Evolutionary conservation across 1,139 yeast species (phyloP).

Genomic region (Ashbya aceris): DNA sequence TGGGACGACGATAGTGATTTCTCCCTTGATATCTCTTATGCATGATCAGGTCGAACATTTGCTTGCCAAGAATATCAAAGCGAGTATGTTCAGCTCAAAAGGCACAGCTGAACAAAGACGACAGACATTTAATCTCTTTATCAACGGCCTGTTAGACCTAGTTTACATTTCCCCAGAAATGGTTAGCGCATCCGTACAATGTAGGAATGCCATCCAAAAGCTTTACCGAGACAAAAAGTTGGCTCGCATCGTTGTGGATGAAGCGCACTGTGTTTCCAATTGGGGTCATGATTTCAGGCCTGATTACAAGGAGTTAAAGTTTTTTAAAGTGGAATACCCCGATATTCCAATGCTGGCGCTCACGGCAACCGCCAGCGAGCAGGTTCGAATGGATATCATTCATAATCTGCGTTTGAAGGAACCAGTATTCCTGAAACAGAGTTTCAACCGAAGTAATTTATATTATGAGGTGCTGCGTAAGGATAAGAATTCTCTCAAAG

Average conservation of each 20-base stretch:
- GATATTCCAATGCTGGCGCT: constrained; percentile 87
- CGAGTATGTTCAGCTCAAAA: constrained; percentile 84
- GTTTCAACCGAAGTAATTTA: constrained; percentile 84
- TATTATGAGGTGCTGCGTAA: constrained; percentile 70
- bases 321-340: constrained; percentile 66
- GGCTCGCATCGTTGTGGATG: constrained; percentile 90
- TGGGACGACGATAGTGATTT: constrained; percentile 86
- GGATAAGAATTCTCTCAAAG: constrained; percentile 46
- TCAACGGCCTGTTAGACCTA: constrained; percentile 59
- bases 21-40: constrained; percentile 94
- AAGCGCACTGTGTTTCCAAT: constrained; percentile 96
- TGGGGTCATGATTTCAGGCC: constrained; percentile 99
- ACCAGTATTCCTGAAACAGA: constrained; percentile 43
- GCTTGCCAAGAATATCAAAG: constrained; percentile 53
- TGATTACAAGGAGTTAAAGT: constrained; percentile 75
- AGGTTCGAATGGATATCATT: constrained; percentile 77
- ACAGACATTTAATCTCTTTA: constrained; percentile 52
- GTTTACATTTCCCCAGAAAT: constrained; percentile 93
- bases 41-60: constrained; percentile 93
- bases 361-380: constrained; percentile 95
- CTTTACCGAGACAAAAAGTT: constrained; percentile 48
- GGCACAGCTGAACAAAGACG: constrained; percentile 56
- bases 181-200: constrained; percentile 68
- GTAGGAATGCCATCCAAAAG: constrained; percentile 53
- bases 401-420: constrained; percentile 53